Base-by-base conservation (phyloP, 305 asterid species). In the Fraxinus nigra region DNA sequence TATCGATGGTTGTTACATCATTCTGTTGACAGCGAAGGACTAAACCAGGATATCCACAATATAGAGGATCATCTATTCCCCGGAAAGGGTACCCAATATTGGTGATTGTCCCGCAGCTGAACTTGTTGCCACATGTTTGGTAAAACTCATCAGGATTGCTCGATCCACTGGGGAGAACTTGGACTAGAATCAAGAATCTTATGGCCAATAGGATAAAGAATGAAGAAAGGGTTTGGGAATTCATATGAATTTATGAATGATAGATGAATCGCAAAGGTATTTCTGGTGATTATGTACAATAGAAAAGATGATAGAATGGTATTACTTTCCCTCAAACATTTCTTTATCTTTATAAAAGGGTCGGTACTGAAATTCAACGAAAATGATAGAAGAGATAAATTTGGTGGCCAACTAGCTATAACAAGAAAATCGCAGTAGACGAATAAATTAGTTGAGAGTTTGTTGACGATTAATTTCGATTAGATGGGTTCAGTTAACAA, bases 1-100 rank as follows among this genome's bases (percentile, higher is more conserved):
- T 85, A 8, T 81, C 78, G 10, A 92, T 90, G 61, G 86, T 89
- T 16, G 97, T 88, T 3, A 67, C 40, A 11, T 80, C 84, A 13
- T 7, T 33, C 16, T n/a, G 77, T 35, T 72, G 69, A 18, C 97
- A 93, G 14, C 59, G 72, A 43, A 93, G 93, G 3, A 69, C 86
- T 28, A 92, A 82, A 54, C 91, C 89, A 6, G 97, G 97, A 78
- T 91, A 92, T 72, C 97, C 97, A 24, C 97, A 93, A 46, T 88
- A 90, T 32, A 24, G 43, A 74, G 95, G 97, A 76, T 89, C 91
- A 4, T 18, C 0, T 7, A 2, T 0, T 63, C 84, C 86, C 18
- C 93, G 88, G 75, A 93, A 93, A 16, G 97, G 97, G 72, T 93
- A 93, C 59, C 87, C 84, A 18, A 93, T 72, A 43, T 76, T 77